Conservation (phyloP, 2,329 filamentous ascomycete genomes). For the Ophiostoma quercus region DNA sequence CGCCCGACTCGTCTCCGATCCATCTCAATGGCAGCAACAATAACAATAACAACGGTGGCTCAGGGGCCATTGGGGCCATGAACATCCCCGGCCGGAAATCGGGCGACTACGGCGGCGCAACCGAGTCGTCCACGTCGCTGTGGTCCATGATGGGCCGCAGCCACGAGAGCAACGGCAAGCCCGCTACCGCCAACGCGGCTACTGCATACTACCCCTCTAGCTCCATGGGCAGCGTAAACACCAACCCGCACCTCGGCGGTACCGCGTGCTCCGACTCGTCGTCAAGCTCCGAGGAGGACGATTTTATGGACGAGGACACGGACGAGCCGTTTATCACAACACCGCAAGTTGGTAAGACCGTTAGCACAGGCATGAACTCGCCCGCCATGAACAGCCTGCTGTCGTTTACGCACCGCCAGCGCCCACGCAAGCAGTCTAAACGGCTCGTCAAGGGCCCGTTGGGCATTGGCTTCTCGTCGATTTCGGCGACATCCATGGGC, state of each 20-base stretch:
- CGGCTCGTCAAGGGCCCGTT: conserved; percentile 45
- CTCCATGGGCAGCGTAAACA: conserved; percentile 69
- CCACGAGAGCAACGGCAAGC: conserved; percentile 50
- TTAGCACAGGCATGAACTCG: conserved; percentile 47
- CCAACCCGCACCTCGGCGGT: conserved; percentile 8
- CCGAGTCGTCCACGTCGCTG: conserved; percentile 64
- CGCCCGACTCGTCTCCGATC: conserved; percentile 84
- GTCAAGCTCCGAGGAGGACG: conserved; percentile 65
- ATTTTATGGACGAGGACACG: conserved; percentile 66
- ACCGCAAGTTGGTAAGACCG: conserved; percentile 64
- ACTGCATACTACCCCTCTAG: conserved; percentile 62
- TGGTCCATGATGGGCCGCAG: conserved; percentile 64
- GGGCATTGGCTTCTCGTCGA: conserved; percentile 47
- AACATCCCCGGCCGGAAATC: conserved; percentile 51
- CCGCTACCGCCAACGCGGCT: neutral
- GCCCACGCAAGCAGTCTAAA: conserved; percentile 63
- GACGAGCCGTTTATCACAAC: conserved; percentile 79
- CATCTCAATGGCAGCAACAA: conserved; percentile 36
- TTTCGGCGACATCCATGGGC: conserved; percentile 31
- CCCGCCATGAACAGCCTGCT: conserved; percentile 70
- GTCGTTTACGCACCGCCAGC: conserved; percentile 74
- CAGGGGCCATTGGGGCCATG: conserved; percentile 40
- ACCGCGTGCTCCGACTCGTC: conserved; percentile 68
- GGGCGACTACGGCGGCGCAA: conserved; percentile 45
- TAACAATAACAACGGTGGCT: conserved; percentile 38